Conservation (phyloP, 23 red algal species). For the Cyanidium caldarium region DNA sequence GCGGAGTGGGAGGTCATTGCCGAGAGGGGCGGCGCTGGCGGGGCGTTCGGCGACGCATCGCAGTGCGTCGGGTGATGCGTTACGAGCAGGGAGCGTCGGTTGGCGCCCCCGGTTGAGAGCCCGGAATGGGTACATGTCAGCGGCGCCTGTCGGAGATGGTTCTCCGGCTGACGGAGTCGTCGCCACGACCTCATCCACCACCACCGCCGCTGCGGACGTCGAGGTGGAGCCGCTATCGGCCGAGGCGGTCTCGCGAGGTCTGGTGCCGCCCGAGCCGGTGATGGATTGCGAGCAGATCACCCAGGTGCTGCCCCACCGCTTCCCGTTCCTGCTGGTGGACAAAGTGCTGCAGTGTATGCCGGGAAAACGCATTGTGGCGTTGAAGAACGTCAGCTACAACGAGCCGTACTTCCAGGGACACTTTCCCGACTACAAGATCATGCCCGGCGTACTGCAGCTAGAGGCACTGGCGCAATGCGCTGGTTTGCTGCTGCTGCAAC, state of each 20-base stretch:
- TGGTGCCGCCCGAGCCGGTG: not conserved
- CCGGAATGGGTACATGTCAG: too few relatives aligned
- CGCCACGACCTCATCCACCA: not conserved
- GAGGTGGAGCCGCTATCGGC: too few relatives aligned
- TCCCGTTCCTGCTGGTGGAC: conserved; percentile 89
- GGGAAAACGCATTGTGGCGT: conserved; percentile 39
- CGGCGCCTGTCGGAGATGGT: too few relatives aligned
- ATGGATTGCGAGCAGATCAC: conserved; percentile 37
- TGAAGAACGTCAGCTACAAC: conserved; percentile 80
- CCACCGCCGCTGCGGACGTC: not conserved
- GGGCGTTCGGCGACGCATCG: too few relatives aligned
- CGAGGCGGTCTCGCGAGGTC: not conserved
- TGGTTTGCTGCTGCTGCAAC: conserved; percentile 82
- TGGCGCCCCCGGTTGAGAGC: too few relatives aligned
- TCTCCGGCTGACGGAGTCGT: too few relatives aligned
- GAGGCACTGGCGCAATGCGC: conserved; percentile 87
- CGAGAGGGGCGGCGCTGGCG: too few relatives aligned
- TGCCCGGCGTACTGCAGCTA: conserved; percentile 85
- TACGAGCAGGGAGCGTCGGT: too few relatives aligned
- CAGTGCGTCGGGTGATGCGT: too few relatives aligned
- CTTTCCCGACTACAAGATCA: conserved; percentile 79
- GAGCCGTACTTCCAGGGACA: conserved; percentile 90
- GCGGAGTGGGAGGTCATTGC: too few relatives aligned
- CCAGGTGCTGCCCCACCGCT: conserved; percentile 69
- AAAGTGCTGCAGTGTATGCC: conserved; percentile 60